phyloP scores from a whole-genome alignment of 768 basidiomycete genomes.

The Mycena galopus region DNA sequence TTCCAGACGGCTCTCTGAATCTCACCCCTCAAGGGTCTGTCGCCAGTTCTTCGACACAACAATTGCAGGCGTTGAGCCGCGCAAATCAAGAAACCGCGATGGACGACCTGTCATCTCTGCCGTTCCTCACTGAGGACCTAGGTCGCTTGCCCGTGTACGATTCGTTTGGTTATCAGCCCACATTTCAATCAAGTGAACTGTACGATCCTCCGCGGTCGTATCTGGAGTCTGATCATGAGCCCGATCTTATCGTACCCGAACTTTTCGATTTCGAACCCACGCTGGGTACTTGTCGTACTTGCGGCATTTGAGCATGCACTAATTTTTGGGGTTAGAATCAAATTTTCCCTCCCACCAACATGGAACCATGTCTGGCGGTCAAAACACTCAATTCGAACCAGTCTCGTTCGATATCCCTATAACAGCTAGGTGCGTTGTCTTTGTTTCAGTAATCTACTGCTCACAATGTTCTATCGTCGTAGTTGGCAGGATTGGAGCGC shows the following conservation, averaged over 20 bases:
- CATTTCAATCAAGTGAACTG: background rate
- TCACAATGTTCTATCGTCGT: background rate
- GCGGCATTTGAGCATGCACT: background rate
- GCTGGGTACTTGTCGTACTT: background rate
- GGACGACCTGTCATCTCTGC: slow-evolving; percentile 6
- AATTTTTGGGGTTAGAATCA: background rate
- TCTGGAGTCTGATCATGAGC: background rate
- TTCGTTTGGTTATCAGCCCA: slow-evolving; percentile 20
- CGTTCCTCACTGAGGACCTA: slow-evolving; percentile 17
- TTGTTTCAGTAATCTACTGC: background rate
- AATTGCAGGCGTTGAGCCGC: slow-evolving; percentile 8
- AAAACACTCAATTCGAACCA: background rate
- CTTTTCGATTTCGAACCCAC: background rate
- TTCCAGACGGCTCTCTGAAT: background rate
- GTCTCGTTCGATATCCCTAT: background rate
- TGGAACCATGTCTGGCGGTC: background rate
- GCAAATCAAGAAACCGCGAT: background rate
- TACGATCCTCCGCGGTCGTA: background rate
- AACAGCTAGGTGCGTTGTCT: background rate
- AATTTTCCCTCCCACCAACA: background rate
- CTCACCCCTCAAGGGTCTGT: background rate
- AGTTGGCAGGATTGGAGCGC: slow-evolving; percentile 10
- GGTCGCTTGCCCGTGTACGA: slow-evolving; percentile 24
- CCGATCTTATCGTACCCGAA: background rate
- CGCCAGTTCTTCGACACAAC: background rate